Evolutionary conservation across 2,329 filamentous ascomycete genomes (phyloP).

Genomic region (Lasiodiplodia sp.): DNA sequence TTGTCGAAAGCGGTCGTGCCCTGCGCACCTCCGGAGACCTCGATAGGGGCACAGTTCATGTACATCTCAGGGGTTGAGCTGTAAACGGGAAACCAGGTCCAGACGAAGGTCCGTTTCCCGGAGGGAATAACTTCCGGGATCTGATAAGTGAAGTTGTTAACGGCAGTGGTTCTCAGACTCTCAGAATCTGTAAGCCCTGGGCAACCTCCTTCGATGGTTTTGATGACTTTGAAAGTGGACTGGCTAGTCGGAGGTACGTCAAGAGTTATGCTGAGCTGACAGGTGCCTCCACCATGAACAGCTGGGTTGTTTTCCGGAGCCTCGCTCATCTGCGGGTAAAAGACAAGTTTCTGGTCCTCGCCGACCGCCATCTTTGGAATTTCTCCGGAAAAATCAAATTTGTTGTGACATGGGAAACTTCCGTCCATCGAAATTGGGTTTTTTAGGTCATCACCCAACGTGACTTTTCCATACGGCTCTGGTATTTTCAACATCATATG

Average conservation of each 20-base stretch:
- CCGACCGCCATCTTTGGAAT: conserved; percentile 57
- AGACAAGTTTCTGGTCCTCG: conserved; percentile 65
- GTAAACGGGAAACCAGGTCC: conserved; percentile 87
- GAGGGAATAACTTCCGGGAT: conserved; percentile 75
- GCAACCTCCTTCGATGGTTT: conserved; percentile 87
- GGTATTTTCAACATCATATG: not conserved
- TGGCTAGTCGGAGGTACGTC: conserved; percentile 60
- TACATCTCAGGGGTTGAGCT: conserved; percentile 90
- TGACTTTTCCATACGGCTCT: too few species aligned
- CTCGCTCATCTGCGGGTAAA: too few species aligned
- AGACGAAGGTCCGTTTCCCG: conserved; percentile 82
- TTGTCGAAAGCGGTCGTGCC: conserved; percentile 63
- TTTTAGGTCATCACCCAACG: too few species aligned
- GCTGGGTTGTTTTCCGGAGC: too few species aligned
- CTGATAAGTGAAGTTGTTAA: conserved; percentile 66
- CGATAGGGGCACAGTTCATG: conserved; percentile 89
- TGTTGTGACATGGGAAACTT: not conserved
- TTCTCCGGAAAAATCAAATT: not conserved
- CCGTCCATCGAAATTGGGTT: not conserved
- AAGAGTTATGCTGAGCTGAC: conserved; percentile 81
- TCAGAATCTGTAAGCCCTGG: conserved; percentile 64
- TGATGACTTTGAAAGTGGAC: conserved; percentile 85
- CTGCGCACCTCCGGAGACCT: conserved; percentile 62
- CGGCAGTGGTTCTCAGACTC: conserved; percentile 59
- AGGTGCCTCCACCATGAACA: conserved; percentile 88